A percentile compares a stretch with the other conserved stretches of the same genome.
Evolutionary conservation across 2,329 filamentous ascomycete genomes (phyloP).

Genomic region (Aspergillus puulaauensis): DNA sequence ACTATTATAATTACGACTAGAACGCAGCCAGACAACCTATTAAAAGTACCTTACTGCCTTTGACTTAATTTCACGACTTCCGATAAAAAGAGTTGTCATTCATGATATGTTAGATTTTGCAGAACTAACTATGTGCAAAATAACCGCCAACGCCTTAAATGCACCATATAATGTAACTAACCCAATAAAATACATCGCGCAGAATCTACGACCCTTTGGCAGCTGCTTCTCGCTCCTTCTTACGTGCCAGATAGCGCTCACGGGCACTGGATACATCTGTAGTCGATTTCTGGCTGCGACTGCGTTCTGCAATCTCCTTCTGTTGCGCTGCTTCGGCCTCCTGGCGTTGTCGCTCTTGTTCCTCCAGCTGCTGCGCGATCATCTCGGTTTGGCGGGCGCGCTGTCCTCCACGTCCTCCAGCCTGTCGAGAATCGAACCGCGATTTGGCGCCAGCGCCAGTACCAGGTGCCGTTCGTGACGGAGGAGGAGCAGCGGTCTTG

Average conservation of each 20-base stretch:
- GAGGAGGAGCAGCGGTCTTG: constrained; percentile 34
- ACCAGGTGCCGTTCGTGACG: constrained; percentile 18
- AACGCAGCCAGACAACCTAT: background rate
- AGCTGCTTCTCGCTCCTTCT: constrained; percentile 51
- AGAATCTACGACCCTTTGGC: constrained; percentile 21
- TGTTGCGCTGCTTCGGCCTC: constrained; percentile 58
- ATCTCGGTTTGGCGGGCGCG: constrained; percentile 60
- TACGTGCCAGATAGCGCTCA: constrained; percentile 61
- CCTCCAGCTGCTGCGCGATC: constrained; percentile 60
- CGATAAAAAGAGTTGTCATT: background rate
- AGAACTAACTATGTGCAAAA: background rate
- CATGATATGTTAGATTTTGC: background rate
- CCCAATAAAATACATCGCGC: background rate
- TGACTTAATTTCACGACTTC: background rate
- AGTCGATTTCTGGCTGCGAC: constrained; percentile 59
- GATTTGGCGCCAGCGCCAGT: constrained; percentile 14
- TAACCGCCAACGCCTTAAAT: background rate
- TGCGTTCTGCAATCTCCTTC: constrained; percentile 54
- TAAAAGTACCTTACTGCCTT: background rate
- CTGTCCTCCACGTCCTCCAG: constrained; percentile 44
- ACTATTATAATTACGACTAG: constrained; percentile 10
- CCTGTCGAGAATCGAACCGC: constrained; percentile 28
- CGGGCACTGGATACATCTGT: constrained; percentile 59
- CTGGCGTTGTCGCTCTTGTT: constrained; percentile 53
- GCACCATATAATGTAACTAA: background rate